These are phyloP conservation scores for Ophiostoma populinum DNA, from an alignment of 2,329 filamentous ascomycete species.

Conservation along the genomic window DNA sequence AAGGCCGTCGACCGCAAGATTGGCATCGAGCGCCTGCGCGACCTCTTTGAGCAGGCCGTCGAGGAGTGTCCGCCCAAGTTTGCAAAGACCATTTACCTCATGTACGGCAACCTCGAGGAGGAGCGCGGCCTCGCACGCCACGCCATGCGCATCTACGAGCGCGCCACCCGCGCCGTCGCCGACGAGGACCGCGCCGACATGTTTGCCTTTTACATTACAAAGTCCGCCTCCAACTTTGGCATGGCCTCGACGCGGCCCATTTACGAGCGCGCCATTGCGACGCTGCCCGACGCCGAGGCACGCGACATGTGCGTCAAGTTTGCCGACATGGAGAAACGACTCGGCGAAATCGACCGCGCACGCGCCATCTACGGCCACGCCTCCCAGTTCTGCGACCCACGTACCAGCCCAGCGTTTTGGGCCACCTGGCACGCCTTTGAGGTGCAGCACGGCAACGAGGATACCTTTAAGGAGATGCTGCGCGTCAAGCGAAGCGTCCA, in stretches of 20 bases:
- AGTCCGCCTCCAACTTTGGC: slow-evolving; percentile 88
- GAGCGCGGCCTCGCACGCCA: slow-evolving; percentile 86
- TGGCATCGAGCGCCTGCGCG: slow-evolving; percentile 79
- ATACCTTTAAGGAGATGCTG: slow-evolving; percentile 98
- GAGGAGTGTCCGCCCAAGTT: slow-evolving; percentile 92
- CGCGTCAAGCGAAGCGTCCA: slow-evolving; percentile 94
- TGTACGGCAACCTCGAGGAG: slow-evolving; percentile 96
- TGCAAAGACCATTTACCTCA: slow-evolving; percentile 86
- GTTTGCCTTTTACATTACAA: slow-evolving; percentile 95
- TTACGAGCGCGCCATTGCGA: slow-evolving; percentile 87
- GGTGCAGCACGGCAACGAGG: slow-evolving; percentile 94
- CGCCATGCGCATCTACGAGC: slow-evolving; percentile 98
- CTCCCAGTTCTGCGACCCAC: slow-evolving; percentile 90
- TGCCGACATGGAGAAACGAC: slow-evolving; percentile 44
- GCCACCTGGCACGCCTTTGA: slow-evolving; percentile 94
- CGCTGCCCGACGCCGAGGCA: slow-evolving; percentile 82
- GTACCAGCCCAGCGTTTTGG: slow-evolving; percentile 85
- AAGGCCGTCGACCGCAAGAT: slow-evolving; percentile 96
- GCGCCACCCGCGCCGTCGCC: slow-evolving; percentile 81
- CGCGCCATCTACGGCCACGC: slow-evolving; percentile 92
- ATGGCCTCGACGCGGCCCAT: slow-evolving; percentile 87
- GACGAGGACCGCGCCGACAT: slow-evolving; percentile 92
- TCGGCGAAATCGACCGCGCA: slow-evolving; percentile 64
- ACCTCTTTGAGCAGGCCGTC: slow-evolving; percentile 92
- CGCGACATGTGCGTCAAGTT: slow-evolving; percentile 99